Conservation (phyloP, 1,284 basidiomycete species). For the Papiliotrema laurentii region DNA sequence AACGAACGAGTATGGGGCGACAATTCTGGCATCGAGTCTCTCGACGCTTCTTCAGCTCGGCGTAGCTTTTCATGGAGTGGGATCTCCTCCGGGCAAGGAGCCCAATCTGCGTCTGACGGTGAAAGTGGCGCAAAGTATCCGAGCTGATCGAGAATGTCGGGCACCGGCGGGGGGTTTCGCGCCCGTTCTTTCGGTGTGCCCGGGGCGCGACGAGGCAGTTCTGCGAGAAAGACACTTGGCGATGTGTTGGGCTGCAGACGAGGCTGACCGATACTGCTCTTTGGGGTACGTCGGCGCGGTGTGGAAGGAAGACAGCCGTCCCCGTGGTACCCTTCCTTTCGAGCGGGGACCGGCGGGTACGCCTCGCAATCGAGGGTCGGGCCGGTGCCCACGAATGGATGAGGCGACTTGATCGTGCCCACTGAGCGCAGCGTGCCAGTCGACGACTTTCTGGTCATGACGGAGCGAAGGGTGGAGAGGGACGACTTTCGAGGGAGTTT, state of each 20-base stretch:
- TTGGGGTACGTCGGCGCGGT: slow-evolving; percentile 15
- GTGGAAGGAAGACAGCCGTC: slow-evolving; percentile 13
- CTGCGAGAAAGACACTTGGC: slow-evolving; percentile 14
- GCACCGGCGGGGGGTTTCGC: neutral
- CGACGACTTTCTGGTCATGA: slow-evolving; percentile 19
- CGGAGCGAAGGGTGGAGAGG: slow-evolving; percentile 20
- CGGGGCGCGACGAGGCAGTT: slow-evolving; percentile 21
- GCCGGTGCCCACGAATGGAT: slow-evolving; percentile 10
- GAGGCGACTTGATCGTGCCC: slow-evolving; percentile 6
- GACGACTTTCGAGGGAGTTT: slow-evolving; percentile 19
- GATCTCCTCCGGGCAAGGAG: no score
- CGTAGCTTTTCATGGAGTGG: neutral
- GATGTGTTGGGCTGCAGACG: slow-evolving; percentile 9
- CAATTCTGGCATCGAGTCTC: neutral
- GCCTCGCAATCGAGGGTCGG: slow-evolving; percentile 10
- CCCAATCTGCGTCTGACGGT: no score
- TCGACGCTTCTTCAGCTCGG: neutral
- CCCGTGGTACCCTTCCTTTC: slow-evolving; percentile 2
- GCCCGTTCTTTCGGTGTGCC: slow-evolving; percentile 17
- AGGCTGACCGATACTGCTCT: slow-evolving; percentile 23
- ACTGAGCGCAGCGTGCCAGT: slow-evolving; percentile 20
- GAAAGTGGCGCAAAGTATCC: neutral
- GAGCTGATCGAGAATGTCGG: neutral
- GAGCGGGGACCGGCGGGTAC: slow-evolving; percentile 5
- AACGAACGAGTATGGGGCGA: neutral